Evolutionary conservation across 805 yeast genomes (phyloP), one percentile per base, ranked within the genome.

Genomic region (Kodamaea jinghongensis): DNA sequence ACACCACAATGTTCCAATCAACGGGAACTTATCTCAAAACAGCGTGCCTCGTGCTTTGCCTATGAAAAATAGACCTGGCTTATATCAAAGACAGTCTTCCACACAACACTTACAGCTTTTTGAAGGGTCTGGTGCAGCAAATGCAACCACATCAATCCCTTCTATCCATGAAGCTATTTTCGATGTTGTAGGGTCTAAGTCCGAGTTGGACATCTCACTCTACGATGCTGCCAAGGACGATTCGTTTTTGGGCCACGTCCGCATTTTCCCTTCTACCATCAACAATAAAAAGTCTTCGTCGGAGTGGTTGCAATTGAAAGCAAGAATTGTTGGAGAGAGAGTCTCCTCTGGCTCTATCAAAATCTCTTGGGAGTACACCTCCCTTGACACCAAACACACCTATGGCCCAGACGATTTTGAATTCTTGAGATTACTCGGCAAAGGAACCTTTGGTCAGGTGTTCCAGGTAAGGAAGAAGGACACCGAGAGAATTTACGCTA

Each of bases 361-460:
- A 50, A 79, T 93, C 40, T 74, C 78, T 48, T 78, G 90, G 74
- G 81, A 79, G 48, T 91, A 82, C 62, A 55, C 70, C 11, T 79
- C 79, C 34, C 67, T 78, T 26, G 79, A 85, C 14, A 70, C 78
- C 36, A 83, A 86, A 60, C 79, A 80, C 52, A 86, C 83, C 51
- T 86, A 83, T 56, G 96, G 96, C 1, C 99, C 99, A 4, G 83
- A 83, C 37, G 98, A 93, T 64, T 93, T 93, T 63, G 96, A 90
- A 60, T 88, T 91, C 12, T 76, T 93, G 52, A 75, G 96, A 55
- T 71, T 91, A 38, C 71, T 91, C 45, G 99, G 99, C 45, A 89
- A 88, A 59, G 99, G 99, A 39, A 93, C 98, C 1, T 91, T 91
- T 71, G 99, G 99, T 23, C 96, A 88, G 67, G 99, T 91, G 27